Conservation (phyloP, 2,329 filamentous ascomycete genomes). For the Endoconidiophora laricicola region DNA sequence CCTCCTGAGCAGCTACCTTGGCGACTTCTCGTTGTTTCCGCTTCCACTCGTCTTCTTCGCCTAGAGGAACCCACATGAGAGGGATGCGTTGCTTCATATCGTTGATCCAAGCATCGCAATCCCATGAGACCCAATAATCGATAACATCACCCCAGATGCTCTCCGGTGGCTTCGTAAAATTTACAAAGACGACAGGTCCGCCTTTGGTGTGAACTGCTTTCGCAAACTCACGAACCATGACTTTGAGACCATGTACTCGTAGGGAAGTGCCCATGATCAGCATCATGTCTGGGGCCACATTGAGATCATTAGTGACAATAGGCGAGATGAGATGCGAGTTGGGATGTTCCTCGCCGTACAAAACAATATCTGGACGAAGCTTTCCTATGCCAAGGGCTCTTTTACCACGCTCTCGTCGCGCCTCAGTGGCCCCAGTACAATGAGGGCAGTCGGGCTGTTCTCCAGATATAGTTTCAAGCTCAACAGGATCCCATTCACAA, state of each 20-base stretch:
- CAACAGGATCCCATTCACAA: conserved; percentile 42
- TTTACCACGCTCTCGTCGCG: conserved; percentile 47
- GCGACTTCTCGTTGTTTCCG: conserved; percentile 21
- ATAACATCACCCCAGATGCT: conserved; percentile 58
- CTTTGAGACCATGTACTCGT: conserved; percentile 53
- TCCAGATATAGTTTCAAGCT: conserved; percentile 41
- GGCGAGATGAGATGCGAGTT: conserved; percentile 50
- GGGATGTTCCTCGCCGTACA: conserved; percentile 60
- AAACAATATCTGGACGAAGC: conserved; percentile 53
- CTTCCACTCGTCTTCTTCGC: conserved; percentile 28
- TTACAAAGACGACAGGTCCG: conserved; percentile 56
- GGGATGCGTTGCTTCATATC: conserved; percentile 43
- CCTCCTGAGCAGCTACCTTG: conserved; percentile 6
- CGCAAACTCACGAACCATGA: conserved; percentile 54
- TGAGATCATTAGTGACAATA: conserved; percentile 50
- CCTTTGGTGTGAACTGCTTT: conserved; percentile 52
- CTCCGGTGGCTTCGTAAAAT: conserved; percentile 54
- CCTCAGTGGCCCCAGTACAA: conserved; percentile 45
- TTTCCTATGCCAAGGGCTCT: conserved; percentile 50
- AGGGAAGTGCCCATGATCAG: conserved; percentile 57
- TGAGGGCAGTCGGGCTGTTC: conserved; percentile 51
- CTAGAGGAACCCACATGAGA: conserved; percentile 39
- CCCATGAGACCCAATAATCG: conserved; percentile 60
- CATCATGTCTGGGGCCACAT: conserved; percentile 46
- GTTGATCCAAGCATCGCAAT: conserved; percentile 56